Percentiles rank a stretch among this genome's conserved stretches.
These are phyloP conservation scores for Plasmopara halstedii DNA, from an alignment of 352 stramenopile species.

Conservation along the genomic window DNA sequence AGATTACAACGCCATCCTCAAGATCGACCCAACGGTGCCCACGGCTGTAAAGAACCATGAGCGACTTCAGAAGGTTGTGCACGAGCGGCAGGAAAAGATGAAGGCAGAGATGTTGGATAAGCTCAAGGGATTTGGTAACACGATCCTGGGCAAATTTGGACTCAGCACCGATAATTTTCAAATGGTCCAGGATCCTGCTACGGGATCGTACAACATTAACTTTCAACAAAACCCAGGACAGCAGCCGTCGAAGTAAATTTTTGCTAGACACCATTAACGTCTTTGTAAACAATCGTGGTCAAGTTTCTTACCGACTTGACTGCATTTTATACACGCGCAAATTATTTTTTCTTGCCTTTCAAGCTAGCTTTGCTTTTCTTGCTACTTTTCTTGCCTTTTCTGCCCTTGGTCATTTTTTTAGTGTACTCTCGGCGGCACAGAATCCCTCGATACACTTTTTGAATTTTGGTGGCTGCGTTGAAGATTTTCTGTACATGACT, in stretches of 20 bases:
- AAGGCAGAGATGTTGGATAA: constrained; percentile 97
- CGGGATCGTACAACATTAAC: constrained; percentile 97
- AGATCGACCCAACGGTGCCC: constrained; percentile 86
- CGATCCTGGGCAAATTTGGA: constrained; percentile 97
- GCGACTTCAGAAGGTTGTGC: constrained; percentile 85
- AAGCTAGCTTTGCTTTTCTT: constrained; percentile 39
- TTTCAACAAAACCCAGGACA: constrained; percentile 66
- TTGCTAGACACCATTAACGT: not conserved
- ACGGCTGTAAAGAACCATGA: constrained; percentile 45
- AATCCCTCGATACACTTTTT: constrained; percentile 75
- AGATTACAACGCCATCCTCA: constrained; percentile 86
- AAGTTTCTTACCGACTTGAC: not conserved
- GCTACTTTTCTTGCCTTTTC: constrained; percentile 58
- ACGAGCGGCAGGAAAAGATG: constrained; percentile 96
- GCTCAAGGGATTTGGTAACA: constrained; percentile 99
- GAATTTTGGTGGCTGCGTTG: constrained; percentile 62
- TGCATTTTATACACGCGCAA: not conserved
- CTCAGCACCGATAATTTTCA: constrained; percentile 99
- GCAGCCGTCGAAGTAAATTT: constrained; percentile 8
- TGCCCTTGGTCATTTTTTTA: constrained; percentile 78
- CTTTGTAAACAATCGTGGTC: constrained; percentile 5
- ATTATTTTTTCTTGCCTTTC: constrained; percentile 28
- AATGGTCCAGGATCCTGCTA: constrained; percentile 95
- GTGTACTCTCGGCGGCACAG: constrained; percentile 54
- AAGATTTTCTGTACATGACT: constrained; percentile 41